A percentile compares a stretch with the other conserved stretches of the same genome.
phyloP scores from a whole-genome alignment of 2,329 filamentous ascomycete genomes.

The Rhinocladiella mackenziei region DNA sequence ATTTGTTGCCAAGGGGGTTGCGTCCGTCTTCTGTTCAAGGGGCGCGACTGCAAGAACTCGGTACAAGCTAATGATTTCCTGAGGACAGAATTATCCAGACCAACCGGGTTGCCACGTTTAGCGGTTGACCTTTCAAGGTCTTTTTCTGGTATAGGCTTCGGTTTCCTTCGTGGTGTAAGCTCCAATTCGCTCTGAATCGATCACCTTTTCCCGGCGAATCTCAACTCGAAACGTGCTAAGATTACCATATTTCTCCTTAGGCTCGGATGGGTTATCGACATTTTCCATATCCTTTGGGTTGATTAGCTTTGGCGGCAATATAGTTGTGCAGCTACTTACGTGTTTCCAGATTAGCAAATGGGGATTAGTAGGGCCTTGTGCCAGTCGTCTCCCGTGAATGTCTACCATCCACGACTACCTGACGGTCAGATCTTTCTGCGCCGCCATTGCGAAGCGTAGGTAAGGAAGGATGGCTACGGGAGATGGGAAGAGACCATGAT shows the following conservation, averaged over 20 bases:
- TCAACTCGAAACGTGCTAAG: slow-evolving; percentile 12
- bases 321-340: no score
- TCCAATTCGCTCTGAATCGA: not conserved
- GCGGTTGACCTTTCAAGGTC: slow-evolving; percentile 25
- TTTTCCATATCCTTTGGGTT: slow-evolving; percentile 8
- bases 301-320: no score
- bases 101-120: slow-evolving; percentile 30
- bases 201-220: slow-evolving; percentile 11
- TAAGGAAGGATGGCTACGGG: no score
- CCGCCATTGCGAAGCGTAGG: no score
- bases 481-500: no score
- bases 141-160: slow-evolving; percentile 28
- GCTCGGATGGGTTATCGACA: not conserved
- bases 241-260: slow-evolving; percentile 8
- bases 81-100: no score
- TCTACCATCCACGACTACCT: slow-evolving; percentile 16
- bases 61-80: no score
- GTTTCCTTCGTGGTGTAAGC: slow-evolving; percentile 5
- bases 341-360: slow-evolving; percentile 13
- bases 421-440: no score
- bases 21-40: not conserved
- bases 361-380: slow-evolving; percentile 24
- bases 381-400: not conserved
- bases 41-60: no score
- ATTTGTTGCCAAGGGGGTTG: slow-evolving; percentile 21